These are phyloP conservation scores for Ustulina deusta DNA, from an alignment of 2,329 filamentous ascomycete species.

Conservation along the genomic window DNA sequence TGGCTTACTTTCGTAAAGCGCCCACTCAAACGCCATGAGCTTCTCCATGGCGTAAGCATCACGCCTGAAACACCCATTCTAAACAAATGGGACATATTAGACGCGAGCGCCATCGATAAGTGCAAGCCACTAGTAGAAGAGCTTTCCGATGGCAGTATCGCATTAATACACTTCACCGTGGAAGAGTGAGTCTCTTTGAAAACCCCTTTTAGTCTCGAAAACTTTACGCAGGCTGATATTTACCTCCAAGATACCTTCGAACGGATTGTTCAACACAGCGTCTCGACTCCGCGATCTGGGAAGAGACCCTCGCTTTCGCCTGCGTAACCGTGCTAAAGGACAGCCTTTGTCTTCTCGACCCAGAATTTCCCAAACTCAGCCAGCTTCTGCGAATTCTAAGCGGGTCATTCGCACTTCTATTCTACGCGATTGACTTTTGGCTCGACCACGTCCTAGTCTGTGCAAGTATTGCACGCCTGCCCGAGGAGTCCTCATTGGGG, in stretches of 20 bases:
- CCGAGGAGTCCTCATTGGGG: slow-evolving; percentile 16
- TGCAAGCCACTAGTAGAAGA: slow-evolving; percentile 29
- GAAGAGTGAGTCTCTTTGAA: slow-evolving; percentile 27
- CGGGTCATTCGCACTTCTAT: slow-evolving; percentile 22
- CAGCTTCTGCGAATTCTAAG: slow-evolving; percentile 9
- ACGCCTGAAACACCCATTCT: slow-evolving; percentile 12
- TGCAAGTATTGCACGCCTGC: slow-evolving; percentile 5
- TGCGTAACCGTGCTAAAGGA: slow-evolving; percentile 22
- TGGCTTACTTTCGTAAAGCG: slow-evolving; percentile 21
- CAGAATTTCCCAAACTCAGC: not conserved
- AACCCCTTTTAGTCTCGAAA: not conserved
- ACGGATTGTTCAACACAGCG: not conserved
- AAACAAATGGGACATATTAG: slow-evolving; percentile 11
- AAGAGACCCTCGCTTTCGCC: slow-evolving; percentile 19
- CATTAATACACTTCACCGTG: slow-evolving; percentile 20
- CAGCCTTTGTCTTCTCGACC: slow-evolving; percentile 24
- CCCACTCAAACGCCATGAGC: slow-evolving; percentile 22
- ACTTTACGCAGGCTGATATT: not conserved
- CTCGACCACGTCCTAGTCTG: slow-evolving; percentile 19
- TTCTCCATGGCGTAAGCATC: slow-evolving; percentile 12
- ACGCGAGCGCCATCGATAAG: slow-evolving; percentile 18
- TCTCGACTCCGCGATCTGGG: slow-evolving; percentile 6
- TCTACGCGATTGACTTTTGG: slow-evolving; percentile 28
- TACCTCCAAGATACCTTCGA: slow-evolving; percentile 15
- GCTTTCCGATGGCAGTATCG: slow-evolving; percentile 12